Percentiles rank a stretch among this genome's conserved stretches.
Conservation (phyloP, 2,329 filamentous ascomycete genomes). For the Lasiodiplodia citricola region DNA sequence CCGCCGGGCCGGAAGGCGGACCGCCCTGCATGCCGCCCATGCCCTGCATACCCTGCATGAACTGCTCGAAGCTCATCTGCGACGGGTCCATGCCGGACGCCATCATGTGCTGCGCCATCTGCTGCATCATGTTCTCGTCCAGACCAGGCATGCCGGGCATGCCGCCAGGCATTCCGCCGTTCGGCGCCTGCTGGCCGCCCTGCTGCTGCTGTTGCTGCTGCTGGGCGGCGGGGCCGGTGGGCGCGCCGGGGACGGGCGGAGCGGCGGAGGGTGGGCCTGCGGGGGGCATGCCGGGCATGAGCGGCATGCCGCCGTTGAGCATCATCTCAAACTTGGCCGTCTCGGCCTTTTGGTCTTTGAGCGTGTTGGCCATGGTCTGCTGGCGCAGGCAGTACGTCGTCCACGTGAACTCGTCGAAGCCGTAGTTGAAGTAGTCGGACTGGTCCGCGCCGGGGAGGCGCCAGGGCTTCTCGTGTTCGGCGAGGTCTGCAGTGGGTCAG, state of each 20-base stretch:
- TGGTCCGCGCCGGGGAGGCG: constrained; percentile 91
- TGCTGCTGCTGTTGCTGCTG: constrained; percentile 19
- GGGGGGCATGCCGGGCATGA: constrained; percentile 35
- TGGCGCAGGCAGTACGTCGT: constrained; percentile 92
- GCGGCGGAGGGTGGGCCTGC: constrained; percentile 33
- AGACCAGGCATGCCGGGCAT: constrained; percentile 52
- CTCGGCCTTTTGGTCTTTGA: constrained; percentile 78
- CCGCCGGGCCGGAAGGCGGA: constrained; percentile 22
- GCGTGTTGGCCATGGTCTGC: constrained; percentile 76
- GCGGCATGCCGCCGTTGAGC: constrained; percentile 42
- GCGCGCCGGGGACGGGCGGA: constrained; percentile 33
- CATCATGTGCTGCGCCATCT: constrained; percentile 62
- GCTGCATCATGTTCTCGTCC: constrained; percentile 63
- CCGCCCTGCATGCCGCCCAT: constrained; percentile 26
- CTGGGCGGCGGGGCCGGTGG: constrained; percentile 37
- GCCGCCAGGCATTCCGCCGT: constrained; percentile 29
- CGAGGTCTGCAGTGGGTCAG: constrained; percentile 44
- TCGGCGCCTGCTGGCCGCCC: constrained; percentile 17
- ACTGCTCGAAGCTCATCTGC: constrained; percentile 59
- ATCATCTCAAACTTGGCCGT: constrained; percentile 67
- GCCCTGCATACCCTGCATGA: constrained; percentile 60
- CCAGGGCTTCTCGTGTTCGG: constrained; percentile 88
- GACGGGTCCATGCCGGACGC: constrained; percentile 59
- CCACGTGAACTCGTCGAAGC: constrained; percentile 99
- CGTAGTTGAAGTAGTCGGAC: constrained; percentile 98